These are phyloP conservation scores for Mycena albidolilacea DNA, from an alignment of 768 basidiomycete genomes.

Conservation along the genomic window DNA sequence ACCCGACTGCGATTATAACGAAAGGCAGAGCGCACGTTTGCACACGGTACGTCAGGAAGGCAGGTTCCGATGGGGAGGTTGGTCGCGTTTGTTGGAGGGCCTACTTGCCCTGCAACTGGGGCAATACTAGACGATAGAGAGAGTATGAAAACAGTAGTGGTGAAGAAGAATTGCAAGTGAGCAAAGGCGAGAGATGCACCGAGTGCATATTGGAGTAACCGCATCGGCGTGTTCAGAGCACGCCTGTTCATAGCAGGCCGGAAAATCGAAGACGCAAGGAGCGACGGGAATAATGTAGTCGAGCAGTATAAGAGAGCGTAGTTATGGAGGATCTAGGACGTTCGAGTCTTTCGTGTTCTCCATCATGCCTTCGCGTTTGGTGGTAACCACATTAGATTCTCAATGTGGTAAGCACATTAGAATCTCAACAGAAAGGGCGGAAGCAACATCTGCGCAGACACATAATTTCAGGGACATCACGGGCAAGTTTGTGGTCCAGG, in stretches of 20 bases:
- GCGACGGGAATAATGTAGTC: too few species aligned
- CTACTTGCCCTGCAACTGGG: slow-evolving; percentile 8
- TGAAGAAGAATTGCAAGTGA: slow-evolving; percentile 1
- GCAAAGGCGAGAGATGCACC: slow-evolving; percentile 10
- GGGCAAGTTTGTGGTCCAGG: too few species aligned
- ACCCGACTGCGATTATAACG: slow-evolving; percentile 8
- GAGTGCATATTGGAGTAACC: slow-evolving; percentile 12
- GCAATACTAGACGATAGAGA: slow-evolving; percentile 10
- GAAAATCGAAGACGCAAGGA: not conserved
- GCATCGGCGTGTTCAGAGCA: slow-evolving; percentile 12
- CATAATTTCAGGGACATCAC: too few species aligned
- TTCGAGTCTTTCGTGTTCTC: slow-evolving; percentile 4
- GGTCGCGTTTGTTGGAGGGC: slow-evolving; percentile 17
- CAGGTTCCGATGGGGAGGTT: slow-evolving; percentile 14
- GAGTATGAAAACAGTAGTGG: slow-evolving; percentile 6
- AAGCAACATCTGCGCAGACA: not conserved
- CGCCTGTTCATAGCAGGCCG: not conserved
- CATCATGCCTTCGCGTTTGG: not conserved
- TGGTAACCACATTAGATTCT: too few species aligned
- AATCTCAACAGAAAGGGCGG: slow-evolving; percentile 8
- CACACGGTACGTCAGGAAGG: slow-evolving; percentile 8
- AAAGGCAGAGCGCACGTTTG: slow-evolving; percentile 11
- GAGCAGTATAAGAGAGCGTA: slow-evolving; percentile 4
- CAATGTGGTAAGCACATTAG: slow-evolving; percentile 8
- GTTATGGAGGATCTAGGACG: slow-evolving; percentile 10